Base-by-base conservation (phyloP, 129 eudicot species). In the Flaveria bidentis region DNA sequence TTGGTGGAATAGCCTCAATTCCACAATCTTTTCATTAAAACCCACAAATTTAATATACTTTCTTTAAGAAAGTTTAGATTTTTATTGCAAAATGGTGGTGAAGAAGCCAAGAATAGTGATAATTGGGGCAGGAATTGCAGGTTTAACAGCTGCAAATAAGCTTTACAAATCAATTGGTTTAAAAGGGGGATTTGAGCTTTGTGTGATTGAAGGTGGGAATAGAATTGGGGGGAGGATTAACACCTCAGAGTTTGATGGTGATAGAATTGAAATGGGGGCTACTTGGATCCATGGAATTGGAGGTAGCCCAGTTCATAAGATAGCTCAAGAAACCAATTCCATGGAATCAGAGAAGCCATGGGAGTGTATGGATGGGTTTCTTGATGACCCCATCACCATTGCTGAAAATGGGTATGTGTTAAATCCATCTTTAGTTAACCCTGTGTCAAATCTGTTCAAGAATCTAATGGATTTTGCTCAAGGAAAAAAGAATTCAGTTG, bases 251-350 rank as follows among this genome's bases (percentile, higher is more conserved):
- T 92, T 92, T 67, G 85, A 89, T 80, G 98, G 96, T 61, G 92
- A 90, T 76, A 80, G 90, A 80, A 82, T 92, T 75, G 98, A 92
- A 81, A 81, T 86, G 83, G 96, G 98, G 6, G 98, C 98, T 33
- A 92, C 98, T 9, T 92, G 98, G 98, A 92, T 92, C 89, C 96
- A 92, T 85, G 98, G 98, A 14, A 88, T 86, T 80, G 86, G 76
- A 12, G 90, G 87, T 22, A 93, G 98, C 80, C 98, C 98, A 23
- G 76, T 93, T 84, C 68, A 90, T 77, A 83, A 83, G 46, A 86
- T 93, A 52, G 95, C 96, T 76, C 87, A 84, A 62, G 88, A 93
- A 51, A 79, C 63, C 65, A 74, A 80, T 51, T 84, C 91, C 28
- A 71, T 93, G 36, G 78, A 74, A 55, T 86, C 96, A 18, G 80